Evolutionary conservation across 192 early-diverging fungal species (phyloP).

Genomic region (Coemansia sp.): DNA sequence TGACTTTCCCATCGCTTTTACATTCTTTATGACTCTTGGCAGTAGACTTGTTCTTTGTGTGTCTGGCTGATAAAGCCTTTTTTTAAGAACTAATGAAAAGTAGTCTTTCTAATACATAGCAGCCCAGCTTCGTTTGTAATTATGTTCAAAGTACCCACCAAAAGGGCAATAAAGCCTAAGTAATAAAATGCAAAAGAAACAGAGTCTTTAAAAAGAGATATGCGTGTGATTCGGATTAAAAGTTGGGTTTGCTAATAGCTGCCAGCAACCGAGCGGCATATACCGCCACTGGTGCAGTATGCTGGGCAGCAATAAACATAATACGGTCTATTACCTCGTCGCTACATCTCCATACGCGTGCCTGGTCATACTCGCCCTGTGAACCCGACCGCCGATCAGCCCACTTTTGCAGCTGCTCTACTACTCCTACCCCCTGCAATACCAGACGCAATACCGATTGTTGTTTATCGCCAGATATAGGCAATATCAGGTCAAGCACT

Average conservation of each 20-base stretch:
- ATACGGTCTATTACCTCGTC: conserved; percentile 42
- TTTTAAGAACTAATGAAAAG: no score
- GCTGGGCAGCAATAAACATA: conserved; percentile 31
- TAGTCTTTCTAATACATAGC: no score
- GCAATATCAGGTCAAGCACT: conserved; percentile 13
- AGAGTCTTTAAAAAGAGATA: no score
- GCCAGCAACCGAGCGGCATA: conserved; percentile 36
- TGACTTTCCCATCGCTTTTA: no score
- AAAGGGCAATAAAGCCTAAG: no score
- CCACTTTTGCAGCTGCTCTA: conserved; percentile 51
- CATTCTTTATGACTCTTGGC: no score
- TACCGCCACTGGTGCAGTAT: conserved; percentile 5
- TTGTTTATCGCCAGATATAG: conserved; percentile 9
- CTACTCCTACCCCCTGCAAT: conserved; percentile 35
- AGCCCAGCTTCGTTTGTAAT: no score
- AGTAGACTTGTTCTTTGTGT: no score
- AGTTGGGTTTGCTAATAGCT: conserved; percentile 15
- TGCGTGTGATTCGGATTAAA: neutral
- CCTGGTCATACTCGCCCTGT: conserved; percentile 27
- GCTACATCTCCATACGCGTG: conserved; percentile 34
- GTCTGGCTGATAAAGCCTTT: no score
- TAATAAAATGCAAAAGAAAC: no score
- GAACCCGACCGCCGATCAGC: conserved; percentile 29
- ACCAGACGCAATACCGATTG: conserved; percentile 29
- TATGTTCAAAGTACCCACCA: no score